phyloP scores from a whole-genome alignment of 2,329 filamentous ascomycete species.

The Fusarium graminum region DNA sequence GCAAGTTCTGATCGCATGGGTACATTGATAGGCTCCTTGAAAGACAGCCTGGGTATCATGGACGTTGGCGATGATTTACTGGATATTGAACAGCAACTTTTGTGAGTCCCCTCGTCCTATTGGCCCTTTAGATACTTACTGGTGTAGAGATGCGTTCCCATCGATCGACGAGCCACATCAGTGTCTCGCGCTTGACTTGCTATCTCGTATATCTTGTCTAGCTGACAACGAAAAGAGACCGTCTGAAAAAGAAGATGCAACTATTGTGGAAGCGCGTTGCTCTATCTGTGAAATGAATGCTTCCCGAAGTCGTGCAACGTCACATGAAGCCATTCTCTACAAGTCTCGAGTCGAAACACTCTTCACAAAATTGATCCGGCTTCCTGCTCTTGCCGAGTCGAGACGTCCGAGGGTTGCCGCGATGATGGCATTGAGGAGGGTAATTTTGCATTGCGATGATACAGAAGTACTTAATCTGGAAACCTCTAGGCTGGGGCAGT shows the following conservation, averaged over 20 bases:
- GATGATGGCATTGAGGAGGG: constrained; percentile 77
- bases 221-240: constrained; percentile 21
- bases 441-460: constrained; percentile 75
- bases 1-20: constrained; percentile 38
- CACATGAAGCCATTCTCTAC: constrained; percentile 21
- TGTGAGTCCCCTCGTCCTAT: constrained; percentile 58
- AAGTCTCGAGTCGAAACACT: constrained; percentile 59
- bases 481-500: constrained; percentile 77
- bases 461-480: constrained; percentile 74
- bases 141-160: constrained; percentile 57
- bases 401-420: constrained; percentile 75
- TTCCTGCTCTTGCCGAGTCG: constrained; percentile 63
- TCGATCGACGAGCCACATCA: constrained; percentile 63
- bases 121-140: constrained; percentile 36
- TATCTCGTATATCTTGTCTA: constrained; percentile 64
- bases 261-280: constrained; percentile 33
- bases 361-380: constrained; percentile 62
- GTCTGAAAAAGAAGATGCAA: constrained; percentile 1
- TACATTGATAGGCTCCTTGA: constrained; percentile 43
- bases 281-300: constrained; percentile 46
- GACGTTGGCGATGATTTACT: constrained; percentile 44
- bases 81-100: constrained; percentile 55
- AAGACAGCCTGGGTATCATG: constrained; percentile 49
- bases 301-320: constrained; percentile 3
- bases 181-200: constrained; percentile 64